Conservation (phyloP, 2,329 filamentous ascomycete species). For the Fusarium denticulatum region DNA sequence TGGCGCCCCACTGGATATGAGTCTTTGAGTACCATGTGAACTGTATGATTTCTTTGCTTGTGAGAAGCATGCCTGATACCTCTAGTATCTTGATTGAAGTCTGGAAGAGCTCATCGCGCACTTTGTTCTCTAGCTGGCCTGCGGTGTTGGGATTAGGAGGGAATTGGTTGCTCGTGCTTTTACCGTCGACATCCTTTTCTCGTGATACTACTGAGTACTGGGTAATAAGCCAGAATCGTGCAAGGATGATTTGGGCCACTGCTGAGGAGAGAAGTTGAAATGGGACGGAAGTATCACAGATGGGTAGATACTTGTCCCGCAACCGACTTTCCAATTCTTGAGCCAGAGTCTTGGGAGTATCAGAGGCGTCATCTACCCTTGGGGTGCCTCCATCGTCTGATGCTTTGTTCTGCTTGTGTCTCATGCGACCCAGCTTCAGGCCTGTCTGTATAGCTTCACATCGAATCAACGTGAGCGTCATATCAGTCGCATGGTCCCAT, state of each 20-base stretch:
- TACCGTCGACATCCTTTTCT: background rate
- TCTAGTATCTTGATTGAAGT: background rate
- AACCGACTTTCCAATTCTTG: background rate
- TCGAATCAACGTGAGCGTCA: background rate
- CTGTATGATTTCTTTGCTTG: background rate
- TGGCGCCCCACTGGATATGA: background rate
- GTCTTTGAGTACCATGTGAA: background rate
- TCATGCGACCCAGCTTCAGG: background rate
- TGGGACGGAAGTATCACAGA: background rate
- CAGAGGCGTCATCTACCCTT: background rate
- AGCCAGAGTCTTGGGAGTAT: background rate
- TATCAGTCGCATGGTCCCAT: background rate
- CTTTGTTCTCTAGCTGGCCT: background rate
- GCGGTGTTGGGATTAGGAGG: background rate
- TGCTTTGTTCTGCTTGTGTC: background rate
- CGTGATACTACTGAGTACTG: background rate
- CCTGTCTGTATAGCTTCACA: background rate
- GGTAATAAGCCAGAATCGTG: background rate
- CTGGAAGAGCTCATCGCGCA: background rate
- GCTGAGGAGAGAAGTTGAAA: background rate
- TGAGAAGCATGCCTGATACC: background rate
- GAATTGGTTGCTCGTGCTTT: accelerated
- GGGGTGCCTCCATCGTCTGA: background rate
- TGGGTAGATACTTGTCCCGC: background rate
- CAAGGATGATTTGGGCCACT: background rate